These are phyloP conservation scores for Heliamphora exappendiculata DNA, from an alignment of 148 eudicot species.

Conservation along the genomic window DNA sequence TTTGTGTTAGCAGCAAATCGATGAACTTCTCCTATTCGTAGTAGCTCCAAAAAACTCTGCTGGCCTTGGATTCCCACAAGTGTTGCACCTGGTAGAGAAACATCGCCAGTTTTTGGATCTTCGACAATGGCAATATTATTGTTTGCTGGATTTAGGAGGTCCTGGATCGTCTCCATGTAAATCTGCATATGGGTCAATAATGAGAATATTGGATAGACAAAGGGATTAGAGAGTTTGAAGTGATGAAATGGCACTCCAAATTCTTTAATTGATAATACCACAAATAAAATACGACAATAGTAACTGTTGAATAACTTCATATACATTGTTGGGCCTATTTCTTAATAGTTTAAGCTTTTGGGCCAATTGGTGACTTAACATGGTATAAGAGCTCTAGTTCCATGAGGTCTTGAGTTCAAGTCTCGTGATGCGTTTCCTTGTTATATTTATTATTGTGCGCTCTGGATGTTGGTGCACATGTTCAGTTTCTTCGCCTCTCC, in stretches of 20 bases:
- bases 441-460: too few relatives aligned
- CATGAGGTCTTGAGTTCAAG: too few relatives aligned
- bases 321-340: too few relatives aligned
- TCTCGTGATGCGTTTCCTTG: too few relatives aligned
- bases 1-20: slow-evolving; percentile 92
- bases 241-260: neutral
- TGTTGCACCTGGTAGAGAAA: slow-evolving; percentile 86
- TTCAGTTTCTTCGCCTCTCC: too few relatives aligned
- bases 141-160: slow-evolving; percentile 81
- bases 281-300: neutral
- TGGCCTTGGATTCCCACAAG: slow-evolving; percentile 65
- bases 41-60: slow-evolving; percentile 60
- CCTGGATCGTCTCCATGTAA: slow-evolving; percentile 96
- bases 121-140: slow-evolving; percentile 86
- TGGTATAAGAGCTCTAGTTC: too few relatives aligned
- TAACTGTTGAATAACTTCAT: neutral
- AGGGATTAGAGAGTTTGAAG: neutral
- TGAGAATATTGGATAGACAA: neutral
- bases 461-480: too few relatives aligned
- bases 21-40: slow-evolving; percentile 78
- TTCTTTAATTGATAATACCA: neutral
- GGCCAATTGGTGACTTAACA: too few relatives aligned
- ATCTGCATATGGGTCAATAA: slow-evolving; percentile 36
- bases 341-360: too few relatives aligned
- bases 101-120: slow-evolving; percentile 87